phyloP scores from a whole-genome alignment of 2,329 filamentous ascomycete genomes.

The Aquanectria penicillioides region DNA sequence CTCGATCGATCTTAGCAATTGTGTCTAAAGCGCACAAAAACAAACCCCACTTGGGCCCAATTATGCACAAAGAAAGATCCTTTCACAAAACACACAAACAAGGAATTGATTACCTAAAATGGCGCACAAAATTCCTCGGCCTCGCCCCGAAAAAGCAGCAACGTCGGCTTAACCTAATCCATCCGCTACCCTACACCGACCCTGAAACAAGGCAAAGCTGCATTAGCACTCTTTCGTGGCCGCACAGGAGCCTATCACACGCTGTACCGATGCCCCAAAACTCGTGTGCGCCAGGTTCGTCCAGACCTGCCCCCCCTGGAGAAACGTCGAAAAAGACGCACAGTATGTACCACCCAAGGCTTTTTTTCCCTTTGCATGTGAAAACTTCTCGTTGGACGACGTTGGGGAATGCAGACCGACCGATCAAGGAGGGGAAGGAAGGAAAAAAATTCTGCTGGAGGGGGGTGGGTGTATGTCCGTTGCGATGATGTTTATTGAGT shows the following conservation, averaged over 20 bases:
- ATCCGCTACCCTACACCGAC: conserved; percentile 18
- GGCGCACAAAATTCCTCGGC: not conserved
- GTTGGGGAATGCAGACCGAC: not conserved
- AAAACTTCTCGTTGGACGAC: conserved; percentile 23
- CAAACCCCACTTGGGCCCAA: too few relatives aligned
- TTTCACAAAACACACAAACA: too few relatives aligned
- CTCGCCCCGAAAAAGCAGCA: not conserved
- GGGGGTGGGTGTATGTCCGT: conserved; percentile 6
- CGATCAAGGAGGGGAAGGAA: too few relatives aligned
- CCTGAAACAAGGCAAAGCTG: conserved; percentile 37
- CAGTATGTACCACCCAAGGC: too few relatives aligned
- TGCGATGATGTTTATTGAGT: too few relatives aligned
- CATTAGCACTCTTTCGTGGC: conserved; percentile 37
- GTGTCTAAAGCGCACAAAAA: too few relatives aligned
- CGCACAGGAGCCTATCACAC: conserved; percentile 31
- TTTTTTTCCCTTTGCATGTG: not conserved
- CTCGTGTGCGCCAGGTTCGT: conserved; percentile 24
- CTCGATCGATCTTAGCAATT: too few relatives aligned
- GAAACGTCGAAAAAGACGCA: conserved; percentile 22
- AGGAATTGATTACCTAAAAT: too few relatives aligned
- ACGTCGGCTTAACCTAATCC: not conserved
- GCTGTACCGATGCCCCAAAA: too few relatives aligned
- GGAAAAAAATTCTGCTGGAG: conserved; percentile 8
- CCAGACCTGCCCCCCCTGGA: conserved; percentile 12
- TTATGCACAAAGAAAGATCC: too few relatives aligned